Conservation (phyloP, 2,329 filamentous ascomycete genomes). For the Aureobasidium subglaciale region DNA sequence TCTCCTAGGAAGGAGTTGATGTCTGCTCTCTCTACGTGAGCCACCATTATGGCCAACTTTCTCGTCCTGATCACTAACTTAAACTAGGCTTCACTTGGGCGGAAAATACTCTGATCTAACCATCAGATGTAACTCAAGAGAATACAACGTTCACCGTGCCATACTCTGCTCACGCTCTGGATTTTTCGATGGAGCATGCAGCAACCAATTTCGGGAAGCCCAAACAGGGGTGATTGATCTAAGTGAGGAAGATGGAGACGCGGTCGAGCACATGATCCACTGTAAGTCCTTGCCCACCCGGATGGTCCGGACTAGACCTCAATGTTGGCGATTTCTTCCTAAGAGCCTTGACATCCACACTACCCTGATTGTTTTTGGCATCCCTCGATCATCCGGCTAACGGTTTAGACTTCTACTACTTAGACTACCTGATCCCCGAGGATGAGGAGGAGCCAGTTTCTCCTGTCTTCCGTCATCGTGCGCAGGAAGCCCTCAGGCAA, state of each 20-base stretch:
- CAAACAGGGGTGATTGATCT: constrained; percentile 30
- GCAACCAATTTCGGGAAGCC: constrained; percentile 29
- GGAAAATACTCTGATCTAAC: constrained; percentile 44
- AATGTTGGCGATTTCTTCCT: neutral
- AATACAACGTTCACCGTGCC: constrained; percentile 42
- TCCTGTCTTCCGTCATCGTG: constrained; percentile 28
- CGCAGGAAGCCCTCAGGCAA: constrained; percentile 23
- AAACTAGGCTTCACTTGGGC: constrained; percentile 27
- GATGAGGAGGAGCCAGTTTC: constrained; percentile 21
- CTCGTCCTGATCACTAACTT: constrained; percentile 19
- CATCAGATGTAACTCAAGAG: constrained; percentile 38
- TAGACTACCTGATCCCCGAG: constrained; percentile 29
- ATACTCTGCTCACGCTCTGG: constrained; percentile 42
- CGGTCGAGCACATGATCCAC: constrained; percentile 34
- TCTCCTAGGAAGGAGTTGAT: constrained; percentile 38
- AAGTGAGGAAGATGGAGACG: constrained; percentile 32
- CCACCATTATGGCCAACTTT: neutral
- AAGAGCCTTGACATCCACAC: constrained; percentile 1
- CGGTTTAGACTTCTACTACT: constrained; percentile 30
- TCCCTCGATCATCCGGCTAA: neutral
- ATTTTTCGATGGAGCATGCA: constrained; percentile 38
- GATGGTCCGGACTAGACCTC: neutral
- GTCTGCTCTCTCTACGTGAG: constrained; percentile 42
- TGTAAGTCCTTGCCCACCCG: constrained; percentile 23
- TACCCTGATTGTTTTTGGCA: neutral